These are phyloP conservation scores for Talaromyces adpressus DNA, from an alignment of 495 filamentous ascomycete genomes.

Conservation along the genomic window DNA sequence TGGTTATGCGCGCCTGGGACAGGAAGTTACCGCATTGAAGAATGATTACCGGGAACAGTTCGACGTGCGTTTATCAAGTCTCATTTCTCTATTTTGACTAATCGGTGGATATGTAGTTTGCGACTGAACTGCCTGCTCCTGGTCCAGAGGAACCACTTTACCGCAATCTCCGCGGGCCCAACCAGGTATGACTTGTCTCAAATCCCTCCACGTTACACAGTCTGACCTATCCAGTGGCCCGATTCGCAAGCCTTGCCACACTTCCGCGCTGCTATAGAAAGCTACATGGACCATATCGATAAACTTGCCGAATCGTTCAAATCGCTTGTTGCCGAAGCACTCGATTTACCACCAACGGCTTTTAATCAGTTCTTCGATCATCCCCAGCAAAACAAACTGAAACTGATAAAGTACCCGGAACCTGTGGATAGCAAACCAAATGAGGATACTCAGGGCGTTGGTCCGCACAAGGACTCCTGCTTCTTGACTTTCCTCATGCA, in stretches of 20 bases:
- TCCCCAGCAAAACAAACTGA: constrained; percentile 79
- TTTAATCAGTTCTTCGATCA: constrained; percentile 78
- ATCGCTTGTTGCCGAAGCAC: constrained; percentile 78
- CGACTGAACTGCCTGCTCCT: constrained; percentile 61
- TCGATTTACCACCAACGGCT: constrained; percentile 63
- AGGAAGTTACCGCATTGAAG: constrained; percentile 38
- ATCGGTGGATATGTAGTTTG: constrained; percentile 23
- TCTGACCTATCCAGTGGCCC: constrained; percentile 64
- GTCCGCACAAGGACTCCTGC: constrained; percentile 92
- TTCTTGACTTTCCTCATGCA: constrained; percentile 83
- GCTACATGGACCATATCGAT: constrained; percentile 72
- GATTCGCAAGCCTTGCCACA: constrained; percentile 54
- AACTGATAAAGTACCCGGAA: constrained; percentile 84
- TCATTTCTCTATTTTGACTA: neutral
- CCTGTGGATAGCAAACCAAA: constrained; percentile 1
- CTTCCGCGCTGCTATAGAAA: constrained; percentile 62
- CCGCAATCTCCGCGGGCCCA: constrained; percentile 74
- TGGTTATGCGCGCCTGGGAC: constrained; percentile 44
- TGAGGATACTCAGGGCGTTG: constrained; percentile 54
- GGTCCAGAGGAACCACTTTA: constrained; percentile 59
- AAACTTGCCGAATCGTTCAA: constrained; percentile 67
- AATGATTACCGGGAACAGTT: constrained; percentile 70
- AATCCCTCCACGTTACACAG: neutral
- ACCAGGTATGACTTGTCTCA: constrained; percentile 31
- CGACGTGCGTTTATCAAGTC: constrained; percentile 56